Evolutionary conservation across 805 yeast species (phyloP).

Genomic region (Starmerella potacharoeniae): DNA sequence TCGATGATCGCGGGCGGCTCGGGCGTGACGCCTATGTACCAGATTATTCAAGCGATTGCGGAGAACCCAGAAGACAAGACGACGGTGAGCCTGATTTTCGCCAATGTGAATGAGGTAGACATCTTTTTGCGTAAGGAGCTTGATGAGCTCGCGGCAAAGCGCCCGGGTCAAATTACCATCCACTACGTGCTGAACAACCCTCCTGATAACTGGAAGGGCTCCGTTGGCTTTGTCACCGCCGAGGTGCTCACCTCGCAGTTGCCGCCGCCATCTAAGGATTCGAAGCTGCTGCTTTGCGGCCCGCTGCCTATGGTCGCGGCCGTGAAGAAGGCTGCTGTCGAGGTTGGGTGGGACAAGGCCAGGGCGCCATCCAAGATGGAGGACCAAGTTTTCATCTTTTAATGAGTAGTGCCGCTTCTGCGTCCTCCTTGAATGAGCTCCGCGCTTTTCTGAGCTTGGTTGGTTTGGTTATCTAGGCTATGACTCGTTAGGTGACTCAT

Average conservation of each 20-base stretch:
- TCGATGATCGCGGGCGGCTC: slow-evolving; percentile 97
- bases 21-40: slow-evolving; percentile 84
- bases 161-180: slow-evolving; percentile 39
- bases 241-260: slow-evolving; percentile 54
- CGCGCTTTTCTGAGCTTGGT: too few species aligned
- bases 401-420: slow-evolving; percentile 17
- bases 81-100: slow-evolving; percentile 62
- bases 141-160: slow-evolving; percentile 45
- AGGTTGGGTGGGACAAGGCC: slow-evolving; percentile 71
- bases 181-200: slow-evolving; percentile 64
- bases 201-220: slow-evolving; percentile 64
- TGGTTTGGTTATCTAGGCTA: too few species aligned
- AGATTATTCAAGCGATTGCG: slow-evolving; percentile 72
- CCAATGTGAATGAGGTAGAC: slow-evolving; percentile 69
- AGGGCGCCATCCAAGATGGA: slow-evolving; percentile 81
- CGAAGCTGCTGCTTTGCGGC: slow-evolving; percentile 76
- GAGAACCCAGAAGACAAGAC: slow-evolving; percentile 70
- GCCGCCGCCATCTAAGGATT: slow-evolving; percentile 48
- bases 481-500: too few species aligned
- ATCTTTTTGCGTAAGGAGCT: slow-evolving; percentile 71
- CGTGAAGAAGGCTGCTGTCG: slow-evolving; percentile 65
- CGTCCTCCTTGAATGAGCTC: too few species aligned
- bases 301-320: slow-evolving; percentile 89
- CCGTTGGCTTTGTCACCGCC: slow-evolving; percentile 67
- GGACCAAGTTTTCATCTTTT: slow-evolving; percentile 83